Base-by-base conservation (phyloP, 2,329 filamentous ascomycete genomes). In the Penicillium sp. region DNA sequence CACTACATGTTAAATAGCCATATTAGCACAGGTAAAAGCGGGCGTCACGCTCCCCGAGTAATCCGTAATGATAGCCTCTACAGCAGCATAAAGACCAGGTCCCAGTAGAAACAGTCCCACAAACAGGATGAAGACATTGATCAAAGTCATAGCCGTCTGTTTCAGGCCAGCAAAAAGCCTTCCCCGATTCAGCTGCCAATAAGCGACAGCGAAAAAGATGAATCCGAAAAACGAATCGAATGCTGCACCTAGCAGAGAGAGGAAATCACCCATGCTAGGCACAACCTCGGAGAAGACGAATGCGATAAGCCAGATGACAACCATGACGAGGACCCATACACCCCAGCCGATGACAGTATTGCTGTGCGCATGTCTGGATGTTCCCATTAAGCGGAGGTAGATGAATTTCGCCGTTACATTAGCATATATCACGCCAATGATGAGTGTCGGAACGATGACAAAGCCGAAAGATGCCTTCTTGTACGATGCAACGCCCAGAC, bases 211-310 rank as follows among this genome's bases (percentile, higher is more conserved):
- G 49, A 80, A 81, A 67, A 76, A 81, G 56, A 81, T 80, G 65
- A 80, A 81, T 1, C 78, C 79, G 54, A 81, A 80, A 66, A 80
- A 80, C 1, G 74, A 77, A 60, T 80, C 78, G 54, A 80, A 81
- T 0, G 77, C 77, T 0, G 78, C 77, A 7, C 78, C 73, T 9
- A 81, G 73, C 3, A 80, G 67, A 0, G 77, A 80, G 5, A 80
- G 64, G 65, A 81, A 80, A 62, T 81, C 78, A 8, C 78, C 77
- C 78, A 81, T 80, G 55, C 71, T 76, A 7, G 78, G 78, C 20
- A 81, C 72, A 45, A 80, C 74, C 54, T 80, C 78, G 11, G 78
- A 69, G 61, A 81, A 80, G 49, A 81, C 67, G 57, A 80, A 80
- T 3, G 68, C 77, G 3, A 79, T 55, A 26, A 71, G 15, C 77